phyloP scores from a whole-genome alignment of 768 basidiomycete genomes.

The Scleroderma bovista region DNA sequence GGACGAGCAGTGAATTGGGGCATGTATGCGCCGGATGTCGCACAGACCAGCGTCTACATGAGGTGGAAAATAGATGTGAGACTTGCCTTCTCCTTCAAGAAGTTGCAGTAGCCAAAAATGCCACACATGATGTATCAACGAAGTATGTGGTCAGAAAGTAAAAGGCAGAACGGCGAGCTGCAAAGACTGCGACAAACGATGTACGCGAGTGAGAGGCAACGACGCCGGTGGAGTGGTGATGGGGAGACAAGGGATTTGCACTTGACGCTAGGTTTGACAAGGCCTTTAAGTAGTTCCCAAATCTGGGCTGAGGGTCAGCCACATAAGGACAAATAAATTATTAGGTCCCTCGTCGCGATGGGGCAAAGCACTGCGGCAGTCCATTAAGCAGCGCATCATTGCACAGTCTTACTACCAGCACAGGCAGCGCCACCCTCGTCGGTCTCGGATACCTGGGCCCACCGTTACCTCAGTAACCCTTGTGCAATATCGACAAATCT shows the following conservation, averaged over 20 bases:
- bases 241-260: conserved; percentile 14
- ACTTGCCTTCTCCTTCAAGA: conserved; percentile 87
- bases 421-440: too few species aligned
- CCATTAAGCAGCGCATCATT: background rate
- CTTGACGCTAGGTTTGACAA: background rate
- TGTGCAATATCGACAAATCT: background rate
- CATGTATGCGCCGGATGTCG: too few species aligned
- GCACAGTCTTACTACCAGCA: background rate
- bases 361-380: background rate
- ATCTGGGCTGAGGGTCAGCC: conserved; percentile 26
- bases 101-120: conserved; percentile 96
- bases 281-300: conserved; percentile 30
- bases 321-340: conserved; percentile 30
- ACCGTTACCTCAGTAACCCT: background rate
- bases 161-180: conserved; percentile 4
- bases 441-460: too few species aligned
- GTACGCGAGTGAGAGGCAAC: conserved; percentile 8
- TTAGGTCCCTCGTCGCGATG: background rate
- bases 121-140: conserved; percentile 65
- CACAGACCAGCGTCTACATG: background rate
- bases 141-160: conserved; percentile 1
- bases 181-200: background rate
- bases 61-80: background rate
- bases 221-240: conserved; percentile 9
- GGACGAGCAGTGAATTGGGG: too few species aligned